Evolutionary conservation across 345 rosid species (phyloP).

Genomic region (Turritis glabra): DNA sequence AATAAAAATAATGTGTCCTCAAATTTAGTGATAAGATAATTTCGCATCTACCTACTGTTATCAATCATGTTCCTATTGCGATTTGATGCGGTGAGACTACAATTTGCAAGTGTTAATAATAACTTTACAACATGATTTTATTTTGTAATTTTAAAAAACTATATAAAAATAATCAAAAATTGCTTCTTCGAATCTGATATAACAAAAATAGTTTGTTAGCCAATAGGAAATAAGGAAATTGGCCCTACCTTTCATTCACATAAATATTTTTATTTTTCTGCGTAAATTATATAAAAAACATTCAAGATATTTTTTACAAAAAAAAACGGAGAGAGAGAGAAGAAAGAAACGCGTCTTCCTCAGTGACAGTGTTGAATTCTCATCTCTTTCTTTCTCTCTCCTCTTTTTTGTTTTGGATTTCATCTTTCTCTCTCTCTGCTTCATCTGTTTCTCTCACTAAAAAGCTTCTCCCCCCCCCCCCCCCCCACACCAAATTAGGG

Average conservation of each 20-base stretch:
- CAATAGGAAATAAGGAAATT: constrained; percentile 7
- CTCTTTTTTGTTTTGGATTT: background rate
- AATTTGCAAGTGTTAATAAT: background rate
- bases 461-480: constrained; percentile 26
- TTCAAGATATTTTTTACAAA: background rate
- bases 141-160: background rate
- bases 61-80: constrained; percentile 33
- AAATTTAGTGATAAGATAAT: constrained; percentile 26
- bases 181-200: background rate
- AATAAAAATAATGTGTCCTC: background rate
- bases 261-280: background rate
- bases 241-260: constrained; percentile 37
- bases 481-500: constrained; percentile 38
- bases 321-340: constrained; percentile 11
- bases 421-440: constrained; percentile 25
- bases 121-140: constrained; percentile 7
- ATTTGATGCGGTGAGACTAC: constrained; percentile 20
- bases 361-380: constrained; percentile 44
- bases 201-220: background rate
- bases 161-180: background rate
- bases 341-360: constrained; percentile 63
- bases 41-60: constrained; percentile 28
- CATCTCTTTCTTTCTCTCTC: constrained; percentile 31
- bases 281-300: background rate
- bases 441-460: constrained; percentile 37